Base-by-base conservation (phyloP, 2,329 filamentous ascomycete species). In the Dothideomycetes sp. region DNA sequence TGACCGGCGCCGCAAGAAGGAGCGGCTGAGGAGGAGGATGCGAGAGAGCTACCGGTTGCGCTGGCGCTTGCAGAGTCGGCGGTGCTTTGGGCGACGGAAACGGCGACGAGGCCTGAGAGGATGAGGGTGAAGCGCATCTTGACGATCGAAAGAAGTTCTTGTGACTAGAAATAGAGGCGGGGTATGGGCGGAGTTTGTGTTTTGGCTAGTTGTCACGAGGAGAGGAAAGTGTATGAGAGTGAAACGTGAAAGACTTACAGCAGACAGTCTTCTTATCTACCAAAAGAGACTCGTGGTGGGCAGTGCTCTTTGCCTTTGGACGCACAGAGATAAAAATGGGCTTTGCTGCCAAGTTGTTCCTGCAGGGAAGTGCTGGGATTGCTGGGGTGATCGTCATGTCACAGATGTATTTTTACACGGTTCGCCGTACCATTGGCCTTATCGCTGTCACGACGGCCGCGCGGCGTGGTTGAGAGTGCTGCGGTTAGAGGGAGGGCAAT, bases 61-160 rank as follows among this genome's bases (percentile, higher is more conserved):
- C 29, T 41, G 16, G 31, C 17, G 7, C 12, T 30, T 19, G 28
- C 22, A 13, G 27, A 24, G n/a, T n/a, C n/a, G 6, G 39, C 28
- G 25, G 33, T 36, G 40, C 40, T 42, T 31, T 42, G 40, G 22
- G 40, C 40, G 4, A 27, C 32, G 5, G 40, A 32, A 3, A 42
- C 15, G 10, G 40, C 32, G 18, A 33, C 40, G 18, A 42, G 32
- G 15, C 32, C 33, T 5, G 40, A 30, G n/a, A 30, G 24, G 29
- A 40, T 8, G 40, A 42, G 18, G 15, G 36, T 5, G 40, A 42
- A 42, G 19, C 38, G 38, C 38, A 41, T 41, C 22, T 40, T 40
- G 37, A 11, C 9, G 28, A 11, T 13, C 3, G 12, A 13, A 13
- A 12, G 7, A n/a, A 15, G 32, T 20, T 16, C 12, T 7, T 30